Evolutionary conservation across 495 filamentous ascomycete genomes (phyloP).

Genomic region (Sordaria brevicollis): DNA sequence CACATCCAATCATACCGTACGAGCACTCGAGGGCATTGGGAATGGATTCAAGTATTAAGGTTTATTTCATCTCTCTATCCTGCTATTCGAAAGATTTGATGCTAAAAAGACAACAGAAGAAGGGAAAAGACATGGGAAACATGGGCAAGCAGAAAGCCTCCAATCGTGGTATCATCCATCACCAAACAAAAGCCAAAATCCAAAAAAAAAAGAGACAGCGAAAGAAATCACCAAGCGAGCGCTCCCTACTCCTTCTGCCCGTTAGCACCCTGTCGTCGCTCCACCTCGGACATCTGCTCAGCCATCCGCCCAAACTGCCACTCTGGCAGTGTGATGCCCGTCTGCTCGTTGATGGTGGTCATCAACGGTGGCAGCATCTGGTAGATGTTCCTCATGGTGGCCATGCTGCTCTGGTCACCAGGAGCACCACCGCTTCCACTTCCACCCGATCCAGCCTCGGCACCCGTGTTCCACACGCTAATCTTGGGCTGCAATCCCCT

Average conservation of each 20-base stretch:
- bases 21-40: neutral
- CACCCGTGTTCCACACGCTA: constrained; percentile 75
- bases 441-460: constrained; percentile 23
- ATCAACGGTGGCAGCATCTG: constrained; percentile 71
- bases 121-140: neutral
- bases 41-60: neutral
- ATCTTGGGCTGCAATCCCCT: constrained; percentile 77
- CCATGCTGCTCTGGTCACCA: constrained; percentile 22
- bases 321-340: constrained; percentile 60
- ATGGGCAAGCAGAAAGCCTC: neutral
- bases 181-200: neutral
- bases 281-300: constrained; percentile 15
- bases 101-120: neutral
- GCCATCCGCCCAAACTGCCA: constrained; percentile 53
- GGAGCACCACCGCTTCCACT: constrained; percentile 18
- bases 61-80: neutral
- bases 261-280: constrained; percentile 1
- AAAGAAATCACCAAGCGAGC: neutral
- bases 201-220: neutral
- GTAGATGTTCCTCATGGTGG: constrained; percentile 47
- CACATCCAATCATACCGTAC: neutral
- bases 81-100: neutral
- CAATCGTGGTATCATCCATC: neutral
- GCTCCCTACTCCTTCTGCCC: neutral
- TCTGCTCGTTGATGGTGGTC: constrained; percentile 75